A percentile compares a stretch with the other conserved stretches of the same genome.
Conservation (phyloP, 1,284 basidiomycete species). For the Ceraceosorus bombacis region DNA sequence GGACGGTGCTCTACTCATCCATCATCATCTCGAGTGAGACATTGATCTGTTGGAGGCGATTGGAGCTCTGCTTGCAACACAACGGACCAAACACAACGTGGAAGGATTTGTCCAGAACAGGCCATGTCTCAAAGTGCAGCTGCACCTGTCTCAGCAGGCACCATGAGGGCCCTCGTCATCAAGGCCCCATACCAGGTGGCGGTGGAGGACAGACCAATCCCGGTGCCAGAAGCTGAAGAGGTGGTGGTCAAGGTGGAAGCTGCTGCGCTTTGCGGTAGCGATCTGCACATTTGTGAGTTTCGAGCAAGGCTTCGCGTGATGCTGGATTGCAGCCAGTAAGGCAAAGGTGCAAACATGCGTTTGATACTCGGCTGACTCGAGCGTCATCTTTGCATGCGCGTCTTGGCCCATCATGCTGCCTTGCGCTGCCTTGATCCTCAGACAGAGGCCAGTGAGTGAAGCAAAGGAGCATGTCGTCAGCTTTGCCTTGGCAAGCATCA, state of each 20-base stretch:
- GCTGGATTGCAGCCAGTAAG: not conserved
- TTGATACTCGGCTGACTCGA: too few relatives aligned
- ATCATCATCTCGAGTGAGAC: too few relatives aligned
- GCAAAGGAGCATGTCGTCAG: not conserved
- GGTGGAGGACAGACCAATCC: conserved; percentile 38
- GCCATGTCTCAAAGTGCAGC: too few relatives aligned
- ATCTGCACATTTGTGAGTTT: conserved; percentile 56
- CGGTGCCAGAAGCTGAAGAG: conserved; percentile 24
- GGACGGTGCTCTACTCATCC: too few relatives aligned
- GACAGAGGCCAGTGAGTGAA: conserved; percentile 23
- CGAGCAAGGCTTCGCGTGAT: not conserved
- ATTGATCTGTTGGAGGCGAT: too few relatives aligned
- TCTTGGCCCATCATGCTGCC: not conserved
- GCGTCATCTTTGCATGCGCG: not conserved
- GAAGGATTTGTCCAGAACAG: too few relatives aligned
- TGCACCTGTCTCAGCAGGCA: not conserved
- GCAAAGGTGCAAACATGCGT: too few relatives aligned
- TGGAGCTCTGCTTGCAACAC: too few relatives aligned
- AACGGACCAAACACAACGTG: too few relatives aligned
- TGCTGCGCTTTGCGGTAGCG: conserved; percentile 69
- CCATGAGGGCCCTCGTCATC: conserved; percentile 41
- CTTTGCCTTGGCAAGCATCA: not conserved
- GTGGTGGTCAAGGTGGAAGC: conserved; percentile 38
- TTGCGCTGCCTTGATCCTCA: not conserved
- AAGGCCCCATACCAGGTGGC: conserved; percentile 35